These are phyloP conservation scores for Lavandula angustifolia DNA, from an alignment of 257 asterid genomes.

Conservation along the genomic window DNA sequence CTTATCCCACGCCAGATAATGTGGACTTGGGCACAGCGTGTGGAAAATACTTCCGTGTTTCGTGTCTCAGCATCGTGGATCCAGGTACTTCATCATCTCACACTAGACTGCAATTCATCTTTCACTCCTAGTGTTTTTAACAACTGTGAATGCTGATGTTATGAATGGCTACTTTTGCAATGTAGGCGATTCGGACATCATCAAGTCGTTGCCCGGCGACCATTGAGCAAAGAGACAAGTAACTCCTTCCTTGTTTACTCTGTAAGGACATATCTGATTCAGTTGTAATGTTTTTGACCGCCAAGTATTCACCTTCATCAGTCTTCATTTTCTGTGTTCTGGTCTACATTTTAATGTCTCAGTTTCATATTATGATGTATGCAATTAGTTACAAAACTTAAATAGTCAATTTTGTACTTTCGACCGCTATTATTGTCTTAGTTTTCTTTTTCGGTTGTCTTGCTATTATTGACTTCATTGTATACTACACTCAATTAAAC, in stretches of 20 bases:
- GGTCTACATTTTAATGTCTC: no score
- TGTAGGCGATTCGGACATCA: slow-evolving; percentile 53
- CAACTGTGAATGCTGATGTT: not conserved
- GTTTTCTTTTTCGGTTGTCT: no score
- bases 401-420: no score
- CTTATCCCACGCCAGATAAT: slow-evolving; percentile 31
- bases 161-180: not conserved
- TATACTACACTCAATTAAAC: no score
- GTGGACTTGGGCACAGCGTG: slow-evolving; percentile 37
- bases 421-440: no score
- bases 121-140: not conserved
- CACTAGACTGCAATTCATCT: no score
- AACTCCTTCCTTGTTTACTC: not conserved
- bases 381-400: no score
- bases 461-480: no score
- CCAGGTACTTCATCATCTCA: slow-evolving; percentile 39
- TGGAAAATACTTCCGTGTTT: no score
- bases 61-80: not conserved
- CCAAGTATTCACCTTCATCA: not conserved
- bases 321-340: not conserved
- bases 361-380: no score
- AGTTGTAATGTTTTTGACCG: slow-evolving; percentile 4
- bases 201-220: slow-evolving; percentile 21
- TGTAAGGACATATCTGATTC: slow-evolving; percentile 1
- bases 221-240: no score